Base-by-base conservation (phyloP, 2,329 filamentous ascomycete genomes). In the Metarhizium anisopliae region DNA sequence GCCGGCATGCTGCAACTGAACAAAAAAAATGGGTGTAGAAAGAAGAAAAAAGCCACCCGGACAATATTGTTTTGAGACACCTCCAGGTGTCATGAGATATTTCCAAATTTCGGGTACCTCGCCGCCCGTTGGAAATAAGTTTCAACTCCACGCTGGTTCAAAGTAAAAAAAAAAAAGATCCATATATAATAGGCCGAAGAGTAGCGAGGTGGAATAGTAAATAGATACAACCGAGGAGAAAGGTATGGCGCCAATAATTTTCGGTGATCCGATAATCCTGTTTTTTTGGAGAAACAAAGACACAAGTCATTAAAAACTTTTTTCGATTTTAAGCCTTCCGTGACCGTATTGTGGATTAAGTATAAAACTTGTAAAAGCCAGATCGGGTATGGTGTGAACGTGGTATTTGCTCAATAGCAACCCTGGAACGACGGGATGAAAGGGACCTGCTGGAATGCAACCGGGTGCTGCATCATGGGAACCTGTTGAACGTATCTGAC, bases 381-480 rank as follows among this genome's bases (percentile, higher is more conserved):
- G 7, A 6, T 49, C 45, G 14, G 4, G 10, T 47, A 49, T 30
- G 1, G 10, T 14, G 25, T 14, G 45, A 29, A 30, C 18, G 25
- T 29, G 10, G 45, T 49, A 8, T 20, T 13, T 49, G 45, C 38
- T 62, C 62, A 71, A 47, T 77, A 81, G 67, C 78, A 81, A 57
- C 77, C 76, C 66, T 77, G 79, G 56, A 80, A 74, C 57, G 78
- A 74, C 52, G 74, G 69, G 62, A 82, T 74, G 53, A 81, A 70
- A 38, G 77, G 74, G 56, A 80, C 74, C 67, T 79, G 79, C 50
- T 77, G 78, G 56, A 81, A 80, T 29, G 76, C 72, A 51, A 75
- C 69, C 56, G 77, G 72, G 56, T 78, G 74, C 59, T 79, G 77
- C 43, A 78, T 70, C 51, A 72, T 72, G 29, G 76, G 74, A 52